Base-by-base conservation (phyloP, 1,139 yeast species). In the Taphrina populina region DNA sequence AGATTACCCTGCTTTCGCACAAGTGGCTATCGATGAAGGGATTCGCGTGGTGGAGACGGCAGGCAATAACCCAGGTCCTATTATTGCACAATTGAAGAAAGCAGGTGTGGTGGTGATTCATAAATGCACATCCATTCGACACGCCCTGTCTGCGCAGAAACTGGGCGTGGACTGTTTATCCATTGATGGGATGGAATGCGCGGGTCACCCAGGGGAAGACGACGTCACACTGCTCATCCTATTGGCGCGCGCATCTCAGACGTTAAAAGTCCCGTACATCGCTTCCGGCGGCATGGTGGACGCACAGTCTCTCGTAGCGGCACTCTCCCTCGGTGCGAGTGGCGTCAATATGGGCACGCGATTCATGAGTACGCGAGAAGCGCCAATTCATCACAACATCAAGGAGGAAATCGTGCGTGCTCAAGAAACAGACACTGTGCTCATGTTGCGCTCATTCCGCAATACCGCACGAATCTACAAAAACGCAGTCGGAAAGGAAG, bases 141-240 rank as follows among this genome's bases (percentile, higher is more conserved):
- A 69, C 58, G 72, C 72, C 3, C 58, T 65, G 23, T 65, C 65
- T 47, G 72, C 72, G 23, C 64, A 69, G 61, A 44, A 60, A 21
- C 61, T 67, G 17, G 72, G 72, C 7, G 72, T 67, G 21, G 68
- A 67, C 29, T 70, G 70, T 33, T 62, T 69, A 37, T 64, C 69
- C 32, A 69, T 69, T 32, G 72, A 69, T 52, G 72, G 72, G 6
- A 66, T 66, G 52, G 72, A 58, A 23, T 69, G 72, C 49, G 72
- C 72, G 5, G 72, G 72, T 20, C 72, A 69, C 54, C 72, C 72
- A 15, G 72, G 72, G 21, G 72, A 69, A 59, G 68, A 68, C 59
- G 72, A 66, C 41, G 59, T 69, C 26, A 60, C 69, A 27, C 62
- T 67, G 17, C 58, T 69, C 56, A 61, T 69, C 23, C 63, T 69